Percentiles rank a stretch among this genome's conserved stretches.
Evolutionary conservation across 2,329 filamentous ascomycete genomes (phyloP).

Genomic region (Trichoderma oligosporum): DNA sequence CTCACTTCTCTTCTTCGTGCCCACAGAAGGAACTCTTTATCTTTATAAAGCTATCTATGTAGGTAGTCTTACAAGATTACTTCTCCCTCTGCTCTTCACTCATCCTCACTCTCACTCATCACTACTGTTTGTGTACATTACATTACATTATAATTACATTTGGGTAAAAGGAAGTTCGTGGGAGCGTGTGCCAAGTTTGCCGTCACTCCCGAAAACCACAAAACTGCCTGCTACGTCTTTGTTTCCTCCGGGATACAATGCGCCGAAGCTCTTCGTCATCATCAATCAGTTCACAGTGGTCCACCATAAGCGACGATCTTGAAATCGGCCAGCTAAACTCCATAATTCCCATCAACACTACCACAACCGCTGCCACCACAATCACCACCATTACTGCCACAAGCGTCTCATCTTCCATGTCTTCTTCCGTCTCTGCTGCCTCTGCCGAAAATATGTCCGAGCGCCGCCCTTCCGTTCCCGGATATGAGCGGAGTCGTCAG

Average conservation of each 20-base stretch:
- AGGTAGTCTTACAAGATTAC: no score
- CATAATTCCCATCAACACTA: not conserved
- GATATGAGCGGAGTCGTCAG: conserved; percentile 24
- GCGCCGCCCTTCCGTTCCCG: conserved; percentile 6
- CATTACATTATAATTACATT: no score
- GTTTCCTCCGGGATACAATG: not conserved
- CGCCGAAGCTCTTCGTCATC: conserved; percentile 23
- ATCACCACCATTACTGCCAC: conserved; percentile 2
- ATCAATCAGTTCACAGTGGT: conserved; percentile 22
- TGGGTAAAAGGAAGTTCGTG: not conserved
- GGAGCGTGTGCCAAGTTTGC: not conserved
- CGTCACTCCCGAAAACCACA: not conserved
- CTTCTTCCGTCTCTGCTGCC: not conserved
- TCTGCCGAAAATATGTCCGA: not conserved
- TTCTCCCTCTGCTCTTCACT: no score
- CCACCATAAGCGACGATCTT: conserved; percentile 18
- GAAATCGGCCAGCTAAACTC: conserved; percentile 4
- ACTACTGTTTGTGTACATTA: not conserved
- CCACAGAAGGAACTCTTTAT: not conserved
- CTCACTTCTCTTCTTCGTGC: not conserved
- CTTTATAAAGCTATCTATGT: not conserved
- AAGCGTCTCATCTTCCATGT: not conserved
- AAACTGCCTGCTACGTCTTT: not conserved
- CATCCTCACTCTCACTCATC: no score
- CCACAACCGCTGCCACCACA: conserved; percentile 8